Conservation (phyloP, 108 stramenopile species). For the Stephanodiscus triporus region DNA sequence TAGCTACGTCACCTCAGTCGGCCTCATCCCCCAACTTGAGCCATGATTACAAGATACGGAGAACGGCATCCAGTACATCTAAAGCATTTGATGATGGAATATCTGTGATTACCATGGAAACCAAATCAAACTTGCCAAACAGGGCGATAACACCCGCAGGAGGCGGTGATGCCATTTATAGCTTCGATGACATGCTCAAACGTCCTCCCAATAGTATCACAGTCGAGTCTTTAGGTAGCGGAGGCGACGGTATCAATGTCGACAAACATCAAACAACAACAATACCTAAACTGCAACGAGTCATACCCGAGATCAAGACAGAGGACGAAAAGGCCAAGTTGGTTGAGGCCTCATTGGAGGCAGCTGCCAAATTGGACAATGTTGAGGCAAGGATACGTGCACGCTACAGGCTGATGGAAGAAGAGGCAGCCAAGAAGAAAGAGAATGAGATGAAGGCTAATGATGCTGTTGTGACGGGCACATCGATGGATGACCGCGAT, state of each 20-base stretch:
- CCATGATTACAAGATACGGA: background rate
- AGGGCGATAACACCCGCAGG: conserved; percentile 1
- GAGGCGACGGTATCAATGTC: conserved; percentile 4
- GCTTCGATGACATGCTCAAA: conserved; percentile 37
- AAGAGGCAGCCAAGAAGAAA: conserved; percentile 6
- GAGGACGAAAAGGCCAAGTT: conserved; percentile 32
- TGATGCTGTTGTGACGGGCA: background rate
- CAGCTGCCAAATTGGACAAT: conserved; percentile 30
- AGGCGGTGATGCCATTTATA: conserved; percentile 17
- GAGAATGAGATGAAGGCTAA: background rate
- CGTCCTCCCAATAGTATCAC: conserved; percentile 51
- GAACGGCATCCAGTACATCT: conserved; percentile 2
- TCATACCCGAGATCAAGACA: conserved; percentile 31
- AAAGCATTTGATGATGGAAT: conserved; percentile 42
- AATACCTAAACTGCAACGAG: conserved; percentile 25
- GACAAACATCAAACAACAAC: conserved; percentile 2
- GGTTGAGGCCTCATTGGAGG: conserved; percentile 15
- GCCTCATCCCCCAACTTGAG: background rate
- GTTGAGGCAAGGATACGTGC: conserved; percentile 49
- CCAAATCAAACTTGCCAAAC: conserved; percentile 32
- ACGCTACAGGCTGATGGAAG: conserved; percentile 26
- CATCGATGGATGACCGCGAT: conserved; percentile 5
- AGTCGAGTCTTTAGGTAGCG: conserved; percentile 31
- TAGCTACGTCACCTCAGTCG: background rate
- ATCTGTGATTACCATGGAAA: conserved; percentile 53